Conservation (phyloP, 768 basidiomycete species). For the Serendipita sp. region DNA sequence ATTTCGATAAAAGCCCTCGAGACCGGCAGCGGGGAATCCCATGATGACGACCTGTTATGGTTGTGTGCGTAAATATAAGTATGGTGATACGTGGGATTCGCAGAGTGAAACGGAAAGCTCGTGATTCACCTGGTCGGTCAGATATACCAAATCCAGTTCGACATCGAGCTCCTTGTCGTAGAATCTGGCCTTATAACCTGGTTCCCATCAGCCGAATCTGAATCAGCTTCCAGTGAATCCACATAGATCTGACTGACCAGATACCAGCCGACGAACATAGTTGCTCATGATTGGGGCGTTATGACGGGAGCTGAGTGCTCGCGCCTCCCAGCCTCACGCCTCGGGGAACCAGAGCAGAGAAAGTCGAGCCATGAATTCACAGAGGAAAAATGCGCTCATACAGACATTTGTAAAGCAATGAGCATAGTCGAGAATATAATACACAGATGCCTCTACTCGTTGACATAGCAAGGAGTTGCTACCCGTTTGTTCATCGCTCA, state of each 20-base stretch:
- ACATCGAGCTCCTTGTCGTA: slow-evolving; percentile 49
- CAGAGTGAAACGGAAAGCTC: slow-evolving; percentile 25
- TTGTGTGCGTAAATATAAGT: too few species aligned
- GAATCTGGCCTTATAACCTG: slow-evolving; percentile 48
- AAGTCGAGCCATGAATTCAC: too few species aligned
- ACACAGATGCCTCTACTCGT: too few species aligned
- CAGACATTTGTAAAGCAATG: too few species aligned
- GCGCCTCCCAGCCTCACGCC: too few species aligned
- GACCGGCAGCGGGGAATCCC: slow-evolving; percentile 69
- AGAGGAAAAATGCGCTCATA: too few species aligned
- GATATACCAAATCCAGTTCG: slow-evolving; percentile 35
- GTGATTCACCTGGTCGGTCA: slow-evolving; percentile 13
- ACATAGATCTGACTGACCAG: slow-evolving; percentile 30
- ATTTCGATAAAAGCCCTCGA: slow-evolving; percentile 72
- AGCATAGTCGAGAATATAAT: too few species aligned
- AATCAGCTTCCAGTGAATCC: neutral
- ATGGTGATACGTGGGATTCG: slow-evolving; percentile 45
- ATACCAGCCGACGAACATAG: slow-evolving; percentile 57
- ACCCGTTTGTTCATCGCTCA: too few species aligned
- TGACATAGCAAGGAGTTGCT: too few species aligned
- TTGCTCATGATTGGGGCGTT: too few species aligned
- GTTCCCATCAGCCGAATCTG: neutral
- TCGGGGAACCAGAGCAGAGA: too few species aligned
- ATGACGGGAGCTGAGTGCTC: slow-evolving; percentile 5
- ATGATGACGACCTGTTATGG: slow-evolving; percentile 19